Base-by-base conservation (phyloP, 768 basidiomycete genomes). In the Rhodotorula kratochvilovae region DNA sequence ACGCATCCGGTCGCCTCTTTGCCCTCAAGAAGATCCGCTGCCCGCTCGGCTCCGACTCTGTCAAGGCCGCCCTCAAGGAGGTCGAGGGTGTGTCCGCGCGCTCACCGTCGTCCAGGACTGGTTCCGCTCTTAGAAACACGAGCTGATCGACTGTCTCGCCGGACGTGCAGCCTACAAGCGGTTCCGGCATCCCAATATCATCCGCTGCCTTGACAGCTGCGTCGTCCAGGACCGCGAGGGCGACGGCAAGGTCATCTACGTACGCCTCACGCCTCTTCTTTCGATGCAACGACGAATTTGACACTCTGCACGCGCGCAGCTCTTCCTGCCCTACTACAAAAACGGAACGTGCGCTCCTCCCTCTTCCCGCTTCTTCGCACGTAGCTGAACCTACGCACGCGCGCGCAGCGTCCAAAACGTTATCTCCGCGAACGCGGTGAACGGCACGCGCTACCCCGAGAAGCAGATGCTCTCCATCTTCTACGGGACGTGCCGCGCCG, bases 1-100 rank as follows among this genome's bases (percentile, higher is more conserved):
- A 69, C 29, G 76, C 72, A 0, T 77, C 78, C 1, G 80, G 92
- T 86, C 85, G 93, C 73, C 87, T 91, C 83, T 98, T 95, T 77
- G 96, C 96, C 0, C 83, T 99, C 72, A 99, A 99, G 84, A 98
- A 96, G 82, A 94, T 96, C 79, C 85, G 92, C 55, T 94, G 92
- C 83, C 92, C 91, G 2, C 89, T 89, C 53, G 92, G 92, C 15
- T 83, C 86, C 12, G 92, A 95, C 65, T 89, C 88, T 17, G 92
- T 98, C 58, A 77, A 80, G 66, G 78, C 78, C 48, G 83, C 81
- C 12, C 79, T 83, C 67, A 89, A 89, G 77, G 91, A 92, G 79
- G 82, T 83, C 29, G 56, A 75, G 39, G 73, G 64, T 66, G 35
- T n/a, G n/a, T n/a, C n/a, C 56, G 65, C 46, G 29, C 50, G 39